A percentile compares a stretch with the other conserved stretches of the same genome.
These are phyloP conservation scores for Starmerella bombicola DNA, from an alignment of 805 yeast genomes.

Conservation along the genomic window DNA sequence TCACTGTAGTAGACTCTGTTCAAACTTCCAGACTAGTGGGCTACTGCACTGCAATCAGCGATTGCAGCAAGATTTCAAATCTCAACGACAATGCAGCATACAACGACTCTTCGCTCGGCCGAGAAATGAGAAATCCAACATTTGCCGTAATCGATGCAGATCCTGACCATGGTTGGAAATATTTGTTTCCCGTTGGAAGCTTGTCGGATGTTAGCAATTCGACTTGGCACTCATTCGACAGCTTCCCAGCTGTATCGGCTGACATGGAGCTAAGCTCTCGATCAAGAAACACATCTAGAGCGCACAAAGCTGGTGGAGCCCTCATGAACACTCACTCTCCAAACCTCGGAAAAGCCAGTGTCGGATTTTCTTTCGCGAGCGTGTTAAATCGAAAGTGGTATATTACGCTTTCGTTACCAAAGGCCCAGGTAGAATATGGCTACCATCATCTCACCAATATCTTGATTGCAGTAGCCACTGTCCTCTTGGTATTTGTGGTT, in stretches of 20 bases:
- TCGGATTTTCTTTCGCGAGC: slow-evolving; percentile 18
- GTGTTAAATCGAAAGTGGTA: slow-evolving; percentile 16
- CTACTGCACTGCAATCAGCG: slow-evolving; percentile 17
- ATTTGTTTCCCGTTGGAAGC: slow-evolving; percentile 8
- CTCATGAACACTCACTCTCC: slow-evolving; percentile 15
- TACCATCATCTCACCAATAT: slow-evolving; percentile 9
- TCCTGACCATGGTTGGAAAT: slow-evolving; percentile 2
- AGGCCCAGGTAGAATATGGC: slow-evolving; percentile 8
- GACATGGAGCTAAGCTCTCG: slow-evolving; percentile 2
- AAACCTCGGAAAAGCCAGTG: slow-evolving; percentile 14
- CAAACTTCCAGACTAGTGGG: slow-evolving; percentile 14
- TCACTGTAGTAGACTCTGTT: slow-evolving; percentile 1
- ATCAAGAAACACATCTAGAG: background rate
- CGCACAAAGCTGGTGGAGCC: slow-evolving; percentile 11
- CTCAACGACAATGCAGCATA: background rate
- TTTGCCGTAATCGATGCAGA: slow-evolving; percentile 5
- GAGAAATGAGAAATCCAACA: slow-evolving; percentile 1
- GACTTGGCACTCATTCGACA: slow-evolving; percentile 4
- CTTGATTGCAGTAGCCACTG: slow-evolving; percentile 17
- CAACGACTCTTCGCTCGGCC: background rate
- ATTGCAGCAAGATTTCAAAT: slow-evolving; percentile 11
- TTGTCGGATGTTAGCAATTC: background rate
- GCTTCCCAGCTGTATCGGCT: slow-evolving; percentile 18
- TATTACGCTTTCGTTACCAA: slow-evolving; percentile 11
- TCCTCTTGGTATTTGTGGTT: slow-evolving; percentile 14